Percentiles rank a stretch among this genome's conserved stretches.
Conservation (phyloP, 345 rosid species). For the Firmiana major region DNA sequence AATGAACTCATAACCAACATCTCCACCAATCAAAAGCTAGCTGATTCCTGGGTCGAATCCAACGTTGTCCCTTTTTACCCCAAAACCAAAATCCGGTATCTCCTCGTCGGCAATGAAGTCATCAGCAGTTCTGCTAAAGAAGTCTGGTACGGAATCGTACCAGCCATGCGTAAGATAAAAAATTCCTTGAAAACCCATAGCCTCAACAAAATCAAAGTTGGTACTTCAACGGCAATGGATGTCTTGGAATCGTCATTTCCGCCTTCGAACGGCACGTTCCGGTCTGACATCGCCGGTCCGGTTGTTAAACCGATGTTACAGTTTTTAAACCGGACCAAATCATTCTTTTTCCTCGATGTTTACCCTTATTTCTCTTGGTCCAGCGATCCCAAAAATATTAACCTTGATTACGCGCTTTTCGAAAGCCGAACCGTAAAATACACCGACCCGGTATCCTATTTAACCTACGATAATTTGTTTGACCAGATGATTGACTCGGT, state of each 20-base stretch:
- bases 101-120: conserved; percentile 92
- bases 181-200: conserved; percentile 38
- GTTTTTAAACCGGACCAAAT: conserved; percentile 81
- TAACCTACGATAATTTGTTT: conserved; percentile 72
- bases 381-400: conserved; percentile 43
- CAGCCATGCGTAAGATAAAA: conserved; percentile 73
- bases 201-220: conserved; percentile 59
- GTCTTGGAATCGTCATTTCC: conserved; percentile 70
- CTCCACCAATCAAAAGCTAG: conserved; percentile 37
- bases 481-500: conserved; percentile 88
- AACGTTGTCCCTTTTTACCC: conserved; percentile 60
- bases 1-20: conserved; percentile 56
- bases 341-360: conserved; percentile 71
- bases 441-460: conserved; percentile 58
- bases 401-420: conserved; percentile 66
- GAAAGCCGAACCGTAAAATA: conserved; percentile 46
- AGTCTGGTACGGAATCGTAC: conserved; percentile 53
- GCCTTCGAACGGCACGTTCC: conserved; percentile 78
- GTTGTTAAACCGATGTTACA: conserved; percentile 72
- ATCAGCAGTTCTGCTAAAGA: conserved; percentile 42
- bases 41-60: conserved; percentile 63
- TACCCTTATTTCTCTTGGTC: conserved; percentile 87
- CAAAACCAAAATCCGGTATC: conserved; percentile 74
- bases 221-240: conserved; percentile 67
- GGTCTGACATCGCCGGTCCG: conserved; percentile 50